These are phyloP conservation scores for Aspergillus homomorphus DNA, from an alignment of 495 filamentous ascomycete genomes.

Conservation along the genomic window DNA sequence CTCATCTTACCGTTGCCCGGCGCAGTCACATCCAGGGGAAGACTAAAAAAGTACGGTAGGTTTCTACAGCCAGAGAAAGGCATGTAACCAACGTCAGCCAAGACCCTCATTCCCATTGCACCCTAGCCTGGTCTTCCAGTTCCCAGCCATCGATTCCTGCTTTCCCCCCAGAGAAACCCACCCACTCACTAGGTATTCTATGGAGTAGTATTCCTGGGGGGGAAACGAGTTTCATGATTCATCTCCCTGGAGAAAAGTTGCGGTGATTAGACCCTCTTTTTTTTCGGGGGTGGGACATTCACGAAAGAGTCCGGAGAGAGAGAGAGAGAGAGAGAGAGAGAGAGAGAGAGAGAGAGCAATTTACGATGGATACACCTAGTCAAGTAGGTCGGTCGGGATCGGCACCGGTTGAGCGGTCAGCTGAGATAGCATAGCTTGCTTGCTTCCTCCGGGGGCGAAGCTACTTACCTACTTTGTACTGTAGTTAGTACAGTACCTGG, in stretches of 20 bases:
- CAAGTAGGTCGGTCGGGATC: background rate
- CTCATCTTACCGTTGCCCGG: constrained; percentile 29
- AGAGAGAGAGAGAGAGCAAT: background rate
- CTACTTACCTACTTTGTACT: constrained; percentile 7
- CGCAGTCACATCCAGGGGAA: constrained; percentile 6
- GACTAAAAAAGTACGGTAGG: background rate
- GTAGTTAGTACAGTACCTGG: no score
- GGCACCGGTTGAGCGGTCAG: background rate
- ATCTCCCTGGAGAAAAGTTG: background rate
- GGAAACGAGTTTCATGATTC: constrained; percentile 6
- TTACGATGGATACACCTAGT: background rate
- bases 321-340: background rate
- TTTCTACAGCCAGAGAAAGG: background rate
- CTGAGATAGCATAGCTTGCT: background rate
- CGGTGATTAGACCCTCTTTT: background rate
- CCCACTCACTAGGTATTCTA: constrained; percentile 1
- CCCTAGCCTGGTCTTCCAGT: background rate
- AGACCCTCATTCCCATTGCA: constrained; percentile 3
- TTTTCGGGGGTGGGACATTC: background rate
- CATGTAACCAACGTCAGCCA: constrained; percentile 32
- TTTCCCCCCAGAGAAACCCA: background rate
- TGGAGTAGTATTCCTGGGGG: constrained; percentile 13
- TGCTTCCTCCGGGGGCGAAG: background rate
- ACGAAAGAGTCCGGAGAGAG: background rate
- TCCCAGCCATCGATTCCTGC: background rate